Evolutionary conservation across 2,329 filamentous ascomycete genomes (phyloP), one percentile per base, ranked within the genome.

Genomic region (Neofusicoccum kwambonambiense): DNA sequence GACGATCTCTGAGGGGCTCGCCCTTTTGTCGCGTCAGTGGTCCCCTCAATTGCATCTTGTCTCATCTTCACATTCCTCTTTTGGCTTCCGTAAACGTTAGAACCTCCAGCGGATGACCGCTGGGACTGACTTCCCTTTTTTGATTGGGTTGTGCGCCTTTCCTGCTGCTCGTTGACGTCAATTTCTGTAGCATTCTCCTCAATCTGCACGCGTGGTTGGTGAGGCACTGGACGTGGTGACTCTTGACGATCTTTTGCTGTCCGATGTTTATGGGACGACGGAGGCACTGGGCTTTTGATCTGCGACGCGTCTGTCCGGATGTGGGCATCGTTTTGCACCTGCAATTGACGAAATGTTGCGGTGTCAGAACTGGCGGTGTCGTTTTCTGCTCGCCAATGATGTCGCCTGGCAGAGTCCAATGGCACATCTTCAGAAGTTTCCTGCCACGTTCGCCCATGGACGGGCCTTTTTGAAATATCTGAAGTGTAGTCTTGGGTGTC

Each of bases 1-100:
- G 72, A 73, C 4, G 56, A 60, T 61, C 54, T 58, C 19, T 22
- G 61, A n/a, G 27, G 56, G 42, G 27, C 42, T 47, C 31, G 42
- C 27, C 9, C 31, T 22, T 35, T 47, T 35, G 42, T 47, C 31
- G 56, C 42, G 44, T 60, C 56, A 60, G 56, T 47, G 47, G 42
- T 37, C 13, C 17, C 54, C 15, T 45, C 54, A 58, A 58, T 58
- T 58, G 54, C 56, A 60, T 47, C 56, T 47, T 60, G 56, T 42
- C 31, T 31, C 31, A 22, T 60, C 41, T 22, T 15, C 17, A 35
- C 42, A 60, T 60, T 47, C 42, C 56, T 31, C 8, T 37, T 60
- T 2, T 47, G 56, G 41, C 7, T 31, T 37, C 3, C 31, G 17
- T 17, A 13, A 31, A 22, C 17, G 12, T 19, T 17, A 11, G n/a